Conservation (phyloP, 805 yeast species). For the Candida vaughaniae region DNA sequence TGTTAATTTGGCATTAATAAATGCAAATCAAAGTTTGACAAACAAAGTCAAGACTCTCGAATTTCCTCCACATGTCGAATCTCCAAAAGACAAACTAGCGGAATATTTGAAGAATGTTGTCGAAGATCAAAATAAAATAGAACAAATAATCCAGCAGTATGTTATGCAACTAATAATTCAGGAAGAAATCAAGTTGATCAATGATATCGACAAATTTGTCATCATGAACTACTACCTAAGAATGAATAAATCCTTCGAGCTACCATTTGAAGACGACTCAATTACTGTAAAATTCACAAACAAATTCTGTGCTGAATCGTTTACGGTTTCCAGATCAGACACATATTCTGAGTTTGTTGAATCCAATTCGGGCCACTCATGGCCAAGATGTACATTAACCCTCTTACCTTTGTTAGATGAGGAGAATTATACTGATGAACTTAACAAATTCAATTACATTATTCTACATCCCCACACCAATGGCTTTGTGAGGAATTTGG, state of each 20-base stretch:
- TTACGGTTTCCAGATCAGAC: slow-evolving; percentile 18
- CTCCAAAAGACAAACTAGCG: neutral
- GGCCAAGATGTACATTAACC: slow-evolving; percentile 39
- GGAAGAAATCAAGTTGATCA: slow-evolving; percentile 8
- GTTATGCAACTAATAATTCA: slow-evolving; percentile 18
- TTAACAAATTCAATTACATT: slow-evolving; percentile 28
- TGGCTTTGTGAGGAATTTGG: slow-evolving; percentile 15
- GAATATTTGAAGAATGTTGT: neutral
- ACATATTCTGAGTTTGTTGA: slow-evolving; percentile 16
- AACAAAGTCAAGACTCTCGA: slow-evolving; percentile 4
- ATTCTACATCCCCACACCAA: slow-evolving; percentile 8
- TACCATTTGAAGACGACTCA: slow-evolving; percentile 17
- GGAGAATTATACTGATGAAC: slow-evolving; percentile 32
- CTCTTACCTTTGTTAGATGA: slow-evolving; percentile 35
- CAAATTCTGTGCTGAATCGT: slow-evolving; percentile 33
- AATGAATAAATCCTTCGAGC: slow-evolving; percentile 3
- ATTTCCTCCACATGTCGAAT: neutral
- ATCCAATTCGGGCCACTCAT: slow-evolving; percentile 33
- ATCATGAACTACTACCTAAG: slow-evolving; percentile 12
- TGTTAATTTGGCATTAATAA: slow-evolving; percentile 20
- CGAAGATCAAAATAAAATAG: slow-evolving; percentile 21
- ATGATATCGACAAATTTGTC: slow-evolving; percentile 15
- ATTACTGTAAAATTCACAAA: slow-evolving; percentile 25
- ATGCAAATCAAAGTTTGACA: slow-evolving; percentile 9
- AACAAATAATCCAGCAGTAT: slow-evolving; percentile 12